These are phyloP conservation scores for Colletotrichum acutatum DNA, from an alignment of 2,329 filamentous ascomycete genomes.

Conservation along the genomic window DNA sequence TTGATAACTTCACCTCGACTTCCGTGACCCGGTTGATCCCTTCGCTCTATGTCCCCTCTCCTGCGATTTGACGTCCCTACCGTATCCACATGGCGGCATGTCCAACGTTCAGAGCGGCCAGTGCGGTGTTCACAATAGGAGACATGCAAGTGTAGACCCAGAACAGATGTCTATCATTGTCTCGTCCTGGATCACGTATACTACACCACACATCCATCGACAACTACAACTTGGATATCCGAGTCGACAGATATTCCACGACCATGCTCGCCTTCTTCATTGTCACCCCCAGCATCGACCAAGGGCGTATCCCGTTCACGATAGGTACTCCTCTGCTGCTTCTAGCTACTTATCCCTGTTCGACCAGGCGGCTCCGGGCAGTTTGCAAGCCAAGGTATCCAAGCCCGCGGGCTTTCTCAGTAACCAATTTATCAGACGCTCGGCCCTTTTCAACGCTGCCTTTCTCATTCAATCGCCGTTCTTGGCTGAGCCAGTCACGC, in stretches of 20 bases:
- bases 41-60: background rate
- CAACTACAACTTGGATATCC: background rate
- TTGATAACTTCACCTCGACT: background rate
- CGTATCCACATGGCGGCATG: background rate
- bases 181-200: background rate
- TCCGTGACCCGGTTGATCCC: background rate
- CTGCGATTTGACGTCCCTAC: background rate
- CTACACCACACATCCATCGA: background rate
- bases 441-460: too few species aligned
- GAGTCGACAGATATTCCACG: background rate
- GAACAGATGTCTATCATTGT: background rate
- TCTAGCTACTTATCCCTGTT: background rate
- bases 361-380: background rate
- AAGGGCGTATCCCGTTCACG: background rate
- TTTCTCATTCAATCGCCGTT: background rate
- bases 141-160: background rate
- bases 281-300: background rate
- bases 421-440: background rate
- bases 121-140: background rate
- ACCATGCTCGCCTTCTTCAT: background rate
- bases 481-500: background rate
- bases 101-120: background rate
- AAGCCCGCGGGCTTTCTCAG: too few species aligned
- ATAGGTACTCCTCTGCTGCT: background rate
- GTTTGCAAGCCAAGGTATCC: background rate